These are phyloP conservation scores for Cryoendolithus antarcticus DNA, from an alignment of 2,329 filamentous ascomycete species.

Conservation along the genomic window DNA sequence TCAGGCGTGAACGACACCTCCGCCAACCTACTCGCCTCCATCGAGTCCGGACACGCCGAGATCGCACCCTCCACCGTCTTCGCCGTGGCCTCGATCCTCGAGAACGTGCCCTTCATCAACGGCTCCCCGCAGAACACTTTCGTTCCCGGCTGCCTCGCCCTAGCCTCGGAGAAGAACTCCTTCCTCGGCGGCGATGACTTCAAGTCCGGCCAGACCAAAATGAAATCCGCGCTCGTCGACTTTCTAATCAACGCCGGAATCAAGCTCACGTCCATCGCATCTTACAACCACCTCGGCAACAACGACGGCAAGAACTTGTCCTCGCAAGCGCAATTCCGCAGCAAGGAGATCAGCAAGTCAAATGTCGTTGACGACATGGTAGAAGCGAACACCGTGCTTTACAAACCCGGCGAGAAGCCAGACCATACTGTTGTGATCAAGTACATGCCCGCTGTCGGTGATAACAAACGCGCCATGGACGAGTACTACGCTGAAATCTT, in stretches of 20 bases:
- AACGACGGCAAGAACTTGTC: constrained; percentile 98
- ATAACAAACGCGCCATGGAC: constrained; percentile 97
- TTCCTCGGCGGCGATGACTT: constrained; percentile 98
- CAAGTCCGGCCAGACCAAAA: constrained; percentile 99
- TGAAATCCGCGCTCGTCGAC: constrained; percentile 98
- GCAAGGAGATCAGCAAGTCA: constrained; percentile 98
- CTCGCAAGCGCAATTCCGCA: constrained; percentile 96
- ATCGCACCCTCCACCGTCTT: constrained; percentile 94
- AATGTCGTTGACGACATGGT: constrained; percentile 99
- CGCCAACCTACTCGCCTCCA: constrained; percentile 79
- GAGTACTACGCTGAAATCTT: constrained; percentile 99
- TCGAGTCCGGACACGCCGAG: constrained; percentile 76
- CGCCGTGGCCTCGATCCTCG: constrained; percentile 84
- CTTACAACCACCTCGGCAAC: constrained; percentile 99
- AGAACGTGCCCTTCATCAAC: constrained; percentile 91
- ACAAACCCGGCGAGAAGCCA: constrained; percentile 84
- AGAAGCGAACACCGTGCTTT: constrained; percentile 81
- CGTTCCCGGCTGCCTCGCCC: constrained; percentile 78
- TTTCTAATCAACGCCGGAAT: constrained; percentile 98
- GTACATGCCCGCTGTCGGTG: constrained; percentile 98
- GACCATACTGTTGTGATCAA: constrained; percentile 99
- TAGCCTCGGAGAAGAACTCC: constrained; percentile 73
- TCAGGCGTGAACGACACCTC: constrained; percentile 91
- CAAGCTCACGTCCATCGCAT: constrained; percentile 95
- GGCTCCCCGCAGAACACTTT: constrained; percentile 99